phyloP scores from a whole-genome alignment of 1,284 basidiomycete genomes.

The Rhodotorula sp. region DNA sequence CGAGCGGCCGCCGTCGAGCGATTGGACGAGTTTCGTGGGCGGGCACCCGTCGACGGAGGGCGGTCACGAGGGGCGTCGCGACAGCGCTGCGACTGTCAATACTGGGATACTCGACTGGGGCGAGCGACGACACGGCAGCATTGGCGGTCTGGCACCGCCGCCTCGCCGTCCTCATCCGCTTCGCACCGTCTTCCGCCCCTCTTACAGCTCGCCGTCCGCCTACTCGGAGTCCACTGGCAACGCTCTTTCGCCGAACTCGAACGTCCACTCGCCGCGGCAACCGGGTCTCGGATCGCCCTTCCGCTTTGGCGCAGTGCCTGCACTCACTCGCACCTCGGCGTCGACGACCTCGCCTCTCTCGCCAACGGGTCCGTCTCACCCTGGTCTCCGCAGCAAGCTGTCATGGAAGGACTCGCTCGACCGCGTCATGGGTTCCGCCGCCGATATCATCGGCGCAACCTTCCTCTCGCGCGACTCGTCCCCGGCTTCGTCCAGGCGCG shows the following conservation, averaged over 20 bases:
- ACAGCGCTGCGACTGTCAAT: not conserved
- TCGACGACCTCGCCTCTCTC: not conserved
- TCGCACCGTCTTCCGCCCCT: not conserved
- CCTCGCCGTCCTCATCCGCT: not conserved
- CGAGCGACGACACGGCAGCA: not conserved
- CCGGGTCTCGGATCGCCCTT: not conserved
- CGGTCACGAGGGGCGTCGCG: not conserved
- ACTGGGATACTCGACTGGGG: not conserved
- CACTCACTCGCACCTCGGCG: not conserved
- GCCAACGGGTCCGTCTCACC: not conserved
- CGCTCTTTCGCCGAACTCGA: not conserved
- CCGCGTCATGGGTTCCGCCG: conserved; percentile 25
- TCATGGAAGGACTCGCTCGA: conserved; percentile 20
- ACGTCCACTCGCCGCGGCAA: not conserved
- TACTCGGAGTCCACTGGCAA: not conserved
- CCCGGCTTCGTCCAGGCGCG: not conserved
- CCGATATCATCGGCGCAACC: conserved; percentile 16
- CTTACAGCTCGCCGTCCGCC: not conserved
- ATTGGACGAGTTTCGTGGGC: conserved; percentile 18
- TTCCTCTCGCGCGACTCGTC: not conserved
- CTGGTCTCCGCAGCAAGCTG: not conserved
- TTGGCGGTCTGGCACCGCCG: not conserved
- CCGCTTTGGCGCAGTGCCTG: not conserved
- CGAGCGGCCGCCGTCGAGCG: not conserved
- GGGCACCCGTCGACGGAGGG: conserved; percentile 1